Percentiles rank a stretch among this genome's conserved stretches.
These are phyloP conservation scores for Trypanosomatidae sp. DNA, from an alignment of 208 protist species.

Conservation along the genomic window DNA sequence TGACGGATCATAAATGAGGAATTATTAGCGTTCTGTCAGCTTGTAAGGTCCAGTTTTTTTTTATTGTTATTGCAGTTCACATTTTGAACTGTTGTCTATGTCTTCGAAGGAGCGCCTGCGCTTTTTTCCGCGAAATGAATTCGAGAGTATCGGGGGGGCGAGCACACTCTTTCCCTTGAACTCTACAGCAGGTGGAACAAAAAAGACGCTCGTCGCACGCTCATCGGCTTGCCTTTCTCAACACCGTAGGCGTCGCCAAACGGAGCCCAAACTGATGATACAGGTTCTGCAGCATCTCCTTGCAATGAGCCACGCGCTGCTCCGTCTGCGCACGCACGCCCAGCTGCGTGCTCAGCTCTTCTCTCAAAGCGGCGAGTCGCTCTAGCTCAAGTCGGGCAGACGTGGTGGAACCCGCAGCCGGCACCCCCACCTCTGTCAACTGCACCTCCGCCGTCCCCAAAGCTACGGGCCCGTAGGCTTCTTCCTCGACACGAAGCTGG, in stretches of 20 bases:
- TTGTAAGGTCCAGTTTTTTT: too few species aligned
- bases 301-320: slow-evolving; percentile 13
- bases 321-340: slow-evolving; percentile 2
- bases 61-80: too few species aligned
- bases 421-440: slow-evolving; percentile 52
- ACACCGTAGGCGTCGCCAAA: slow-evolving; percentile 28
- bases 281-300: slow-evolving; percentile 20
- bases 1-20: too few species aligned
- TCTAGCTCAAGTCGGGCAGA: slow-evolving; percentile 55
- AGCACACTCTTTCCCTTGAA: too few species aligned
- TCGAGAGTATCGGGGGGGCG: too few species aligned
- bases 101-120: too few species aligned
- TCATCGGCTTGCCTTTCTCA: too few species aligned
- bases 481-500: slow-evolving; percentile 22
- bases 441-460: slow-evolving; percentile 33
- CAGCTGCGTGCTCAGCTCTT: slow-evolving; percentile 15
- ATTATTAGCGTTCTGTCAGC: too few species aligned
- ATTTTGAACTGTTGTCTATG: too few species aligned
- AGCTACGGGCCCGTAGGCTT: slow-evolving; percentile 8
- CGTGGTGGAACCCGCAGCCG: slow-evolving; percentile 51
- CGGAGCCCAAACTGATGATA: slow-evolving; percentile 33
- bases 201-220: too few species aligned
- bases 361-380: slow-evolving; percentile 29
- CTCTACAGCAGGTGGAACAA: too few species aligned
- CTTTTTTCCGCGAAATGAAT: too few species aligned